Evolutionary conservation across 1,284 basidiomycete genomes (phyloP).

Genomic region (Ustilago loliicola): DNA sequence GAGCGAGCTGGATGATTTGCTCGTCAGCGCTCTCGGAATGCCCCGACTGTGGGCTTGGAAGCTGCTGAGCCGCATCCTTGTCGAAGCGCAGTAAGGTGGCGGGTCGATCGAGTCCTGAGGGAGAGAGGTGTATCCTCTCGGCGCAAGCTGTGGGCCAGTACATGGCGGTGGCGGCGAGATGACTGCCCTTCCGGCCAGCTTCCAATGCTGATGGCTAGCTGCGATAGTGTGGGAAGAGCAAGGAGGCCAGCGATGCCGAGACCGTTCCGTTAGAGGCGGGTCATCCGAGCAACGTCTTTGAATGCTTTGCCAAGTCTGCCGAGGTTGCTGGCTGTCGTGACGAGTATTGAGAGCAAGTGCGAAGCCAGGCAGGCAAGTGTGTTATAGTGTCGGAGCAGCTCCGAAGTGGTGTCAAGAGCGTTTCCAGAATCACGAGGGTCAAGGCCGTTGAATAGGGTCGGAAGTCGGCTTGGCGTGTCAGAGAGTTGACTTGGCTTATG

Average conservation of each 20-base stretch:
- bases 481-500: conserved; percentile 8
- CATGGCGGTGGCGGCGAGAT: conserved; percentile 29
- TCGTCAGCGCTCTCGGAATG: conserved; percentile 18
- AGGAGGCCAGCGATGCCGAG: background rate
- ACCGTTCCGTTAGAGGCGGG: background rate
- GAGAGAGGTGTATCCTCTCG: conserved; percentile 58
- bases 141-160: conserved; percentile 68
- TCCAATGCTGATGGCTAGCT: background rate
- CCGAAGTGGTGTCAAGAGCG: background rate
- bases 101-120: conserved; percentile 52
- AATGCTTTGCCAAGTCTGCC: too few relatives aligned
- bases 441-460: background rate
- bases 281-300: conserved; percentile 3
- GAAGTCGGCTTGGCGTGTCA: conserved; percentile 10
- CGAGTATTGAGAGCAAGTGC: too few relatives aligned
- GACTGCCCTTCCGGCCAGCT: background rate
- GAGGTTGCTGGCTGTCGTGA: too few relatives aligned
- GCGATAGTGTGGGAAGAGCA: background rate
- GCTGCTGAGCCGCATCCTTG: conserved; percentile 48
- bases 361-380: background rate
- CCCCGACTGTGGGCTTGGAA: background rate
- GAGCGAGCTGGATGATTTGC: conserved; percentile 51
- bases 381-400: background rate
- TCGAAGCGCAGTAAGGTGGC: conserved; percentile 40
- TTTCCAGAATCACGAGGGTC: background rate